These are phyloP conservation scores for Tephrocybe sp. DNA, from an alignment of 768 basidiomycete genomes.

Conservation along the genomic window DNA sequence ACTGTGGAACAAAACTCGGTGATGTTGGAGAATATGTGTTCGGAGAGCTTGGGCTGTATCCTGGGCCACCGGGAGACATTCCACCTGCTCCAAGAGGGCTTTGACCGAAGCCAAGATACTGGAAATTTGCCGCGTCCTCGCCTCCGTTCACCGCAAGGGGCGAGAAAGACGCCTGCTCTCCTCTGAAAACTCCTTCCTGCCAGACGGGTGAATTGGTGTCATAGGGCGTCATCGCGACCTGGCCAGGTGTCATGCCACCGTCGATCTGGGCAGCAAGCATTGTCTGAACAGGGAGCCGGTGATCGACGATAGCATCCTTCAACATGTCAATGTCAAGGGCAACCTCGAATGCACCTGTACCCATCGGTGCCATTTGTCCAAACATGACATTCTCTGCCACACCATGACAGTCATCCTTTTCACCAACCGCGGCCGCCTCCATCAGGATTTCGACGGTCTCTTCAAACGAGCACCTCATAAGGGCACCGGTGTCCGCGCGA, in stretches of 20 bases:
- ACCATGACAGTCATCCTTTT: slow-evolving; percentile 97
- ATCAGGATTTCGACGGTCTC: slow-evolving; percentile 99
- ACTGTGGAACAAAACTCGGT: slow-evolving; percentile 79
- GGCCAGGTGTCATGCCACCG: slow-evolving; percentile 88
- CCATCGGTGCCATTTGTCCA: slow-evolving; percentile 99
- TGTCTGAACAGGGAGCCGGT: slow-evolving; percentile 82
- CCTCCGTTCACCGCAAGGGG: slow-evolving; percentile 85
- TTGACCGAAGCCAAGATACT: slow-evolving; percentile 73
- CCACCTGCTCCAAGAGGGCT: slow-evolving; percentile 81
- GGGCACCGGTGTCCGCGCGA: slow-evolving; percentile 95
- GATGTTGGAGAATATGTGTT: slow-evolving; percentile 88
- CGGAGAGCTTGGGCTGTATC: slow-evolving; percentile 91
- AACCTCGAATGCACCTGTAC: slow-evolving; percentile 95
- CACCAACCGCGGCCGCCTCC: slow-evolving; percentile 97
- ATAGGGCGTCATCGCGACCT: slow-evolving; percentile 95
- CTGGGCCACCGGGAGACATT: slow-evolving; percentile 86
- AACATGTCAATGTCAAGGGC: slow-evolving; percentile 97
- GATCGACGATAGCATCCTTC: slow-evolving; percentile 97
- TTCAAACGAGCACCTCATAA: slow-evolving; percentile 99
- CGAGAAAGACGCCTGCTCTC: slow-evolving; percentile 91
- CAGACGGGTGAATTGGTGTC: slow-evolving; percentile 88
- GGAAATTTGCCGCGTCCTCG: slow-evolving; percentile 78
- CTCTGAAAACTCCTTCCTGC: slow-evolving; percentile 74
- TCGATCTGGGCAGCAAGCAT: slow-evolving; percentile 78
- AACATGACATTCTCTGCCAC: slow-evolving; percentile 99